A percentile compares a stretch with the other conserved stretches of the same genome.
phyloP scores from a whole-genome alignment of 345 rosid genomes.

The Isatis tinctoria region DNA sequence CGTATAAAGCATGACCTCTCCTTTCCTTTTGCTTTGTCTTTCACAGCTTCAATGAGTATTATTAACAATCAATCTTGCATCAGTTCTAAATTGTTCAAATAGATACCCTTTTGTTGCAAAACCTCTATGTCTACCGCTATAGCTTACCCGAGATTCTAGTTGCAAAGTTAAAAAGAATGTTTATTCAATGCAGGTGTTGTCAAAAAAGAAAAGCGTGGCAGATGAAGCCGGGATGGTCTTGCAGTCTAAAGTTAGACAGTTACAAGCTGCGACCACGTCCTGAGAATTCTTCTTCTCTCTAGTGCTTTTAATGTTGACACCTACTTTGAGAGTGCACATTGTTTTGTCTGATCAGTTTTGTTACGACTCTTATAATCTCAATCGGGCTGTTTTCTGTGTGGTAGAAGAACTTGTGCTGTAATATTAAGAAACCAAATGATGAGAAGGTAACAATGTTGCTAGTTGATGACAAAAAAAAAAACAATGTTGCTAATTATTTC shows the following conservation, averaged over 20 bases:
- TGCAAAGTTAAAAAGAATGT: conserved; percentile 1
- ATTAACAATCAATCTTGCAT: neutral
- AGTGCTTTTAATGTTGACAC: neutral
- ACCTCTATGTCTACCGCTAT: neutral
- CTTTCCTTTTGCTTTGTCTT: neutral
- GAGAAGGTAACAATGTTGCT: too few relatives aligned
- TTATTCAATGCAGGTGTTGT: conserved; percentile 60
- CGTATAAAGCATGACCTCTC: neutral
- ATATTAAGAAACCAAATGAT: neutral
- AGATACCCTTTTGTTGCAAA: neutral
- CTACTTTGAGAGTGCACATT: neutral
- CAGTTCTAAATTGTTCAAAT: neutral
- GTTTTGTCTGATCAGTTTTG: neutral
- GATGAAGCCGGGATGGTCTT: conserved; percentile 78
- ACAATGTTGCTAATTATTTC: neutral
- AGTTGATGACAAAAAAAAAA: neutral
- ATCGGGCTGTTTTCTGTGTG: neutral
- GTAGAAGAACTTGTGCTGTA: neutral
- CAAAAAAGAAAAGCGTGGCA: conserved; percentile 80
- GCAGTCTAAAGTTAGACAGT: conserved; percentile 67
- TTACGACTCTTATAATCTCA: neutral
- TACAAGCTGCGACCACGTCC: conserved; percentile 38
- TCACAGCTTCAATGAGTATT: neutral
- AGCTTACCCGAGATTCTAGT: neutral
- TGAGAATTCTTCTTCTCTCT: conserved; percentile 2